These are phyloP conservation scores for Phytopythium delawarense DNA, from an alignment of 352 stramenopile genomes.

Conservation along the genomic window DNA sequence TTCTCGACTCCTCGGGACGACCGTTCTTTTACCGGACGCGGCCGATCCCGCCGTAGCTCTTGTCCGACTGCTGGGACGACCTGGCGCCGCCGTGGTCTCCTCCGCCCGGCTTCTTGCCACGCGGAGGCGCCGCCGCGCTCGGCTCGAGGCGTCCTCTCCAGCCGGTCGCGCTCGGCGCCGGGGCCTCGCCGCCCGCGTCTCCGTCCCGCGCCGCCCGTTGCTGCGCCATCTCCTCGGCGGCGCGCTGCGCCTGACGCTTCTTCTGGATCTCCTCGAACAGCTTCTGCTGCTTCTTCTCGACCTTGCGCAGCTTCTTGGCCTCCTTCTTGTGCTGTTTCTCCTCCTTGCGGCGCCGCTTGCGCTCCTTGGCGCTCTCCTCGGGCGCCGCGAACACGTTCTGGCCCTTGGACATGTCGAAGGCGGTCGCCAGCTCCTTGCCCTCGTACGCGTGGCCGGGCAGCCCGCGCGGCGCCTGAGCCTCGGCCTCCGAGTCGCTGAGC, in stretches of 20 bases:
- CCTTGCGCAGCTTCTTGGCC: slow-evolving; percentile 43
- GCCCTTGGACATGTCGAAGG: slow-evolving; percentile 67
- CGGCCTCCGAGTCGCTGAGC: slow-evolving; percentile 5
- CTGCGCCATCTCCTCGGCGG: slow-evolving; percentile 26
- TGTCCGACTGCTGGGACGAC: slow-evolving; percentile 19
- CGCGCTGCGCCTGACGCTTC: slow-evolving; percentile 29
- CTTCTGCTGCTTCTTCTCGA: slow-evolving; percentile 46
- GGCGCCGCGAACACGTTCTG: slow-evolving; percentile 82
- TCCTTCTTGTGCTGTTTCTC: slow-evolving; percentile 54
- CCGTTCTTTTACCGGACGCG: slow-evolving; percentile 33
- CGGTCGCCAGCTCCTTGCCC: slow-evolving; percentile 73
- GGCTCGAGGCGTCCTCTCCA: slow-evolving; percentile 68
- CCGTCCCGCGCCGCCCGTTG: slow-evolving; percentile 19
- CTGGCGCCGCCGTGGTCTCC: slow-evolving; percentile 6
- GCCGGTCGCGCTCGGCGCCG: slow-evolving; percentile 43
- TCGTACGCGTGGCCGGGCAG: slow-evolving; percentile 86
- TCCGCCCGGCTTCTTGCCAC: slow-evolving; percentile 6
- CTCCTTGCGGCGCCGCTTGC: slow-evolving; percentile 52
- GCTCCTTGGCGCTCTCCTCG: slow-evolving; percentile 47
- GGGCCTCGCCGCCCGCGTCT: slow-evolving; percentile 9
- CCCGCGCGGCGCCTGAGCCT: slow-evolving; percentile 26
- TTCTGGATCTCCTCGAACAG: slow-evolving; percentile 44
- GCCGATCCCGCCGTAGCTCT: slow-evolving; percentile 54
- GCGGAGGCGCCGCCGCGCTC: slow-evolving; percentile 12
- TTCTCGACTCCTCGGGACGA: background rate